phyloP scores from a whole-genome alignment of 495 filamentous ascomycete species.

The Daldinia decipiens region DNA sequence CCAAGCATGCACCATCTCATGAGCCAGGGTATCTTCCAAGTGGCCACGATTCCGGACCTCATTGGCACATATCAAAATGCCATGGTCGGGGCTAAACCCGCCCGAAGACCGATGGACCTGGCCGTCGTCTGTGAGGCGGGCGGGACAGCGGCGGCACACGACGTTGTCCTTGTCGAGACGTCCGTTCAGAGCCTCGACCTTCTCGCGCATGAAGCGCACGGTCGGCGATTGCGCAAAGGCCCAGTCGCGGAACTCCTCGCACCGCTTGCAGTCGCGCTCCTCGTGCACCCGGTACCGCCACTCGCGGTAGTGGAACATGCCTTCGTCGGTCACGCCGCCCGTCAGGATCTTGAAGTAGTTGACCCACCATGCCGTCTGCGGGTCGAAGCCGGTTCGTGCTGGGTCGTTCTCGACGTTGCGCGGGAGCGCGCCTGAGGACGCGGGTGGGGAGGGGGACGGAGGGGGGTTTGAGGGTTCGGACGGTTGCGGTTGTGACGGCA shows the following conservation, averaged over 20 bases:
- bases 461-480: slow-evolving; percentile 18
- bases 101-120: slow-evolving; percentile 65
- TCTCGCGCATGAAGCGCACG: slow-evolving; percentile 83
- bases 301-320: slow-evolving; percentile 74
- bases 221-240: slow-evolving; percentile 83
- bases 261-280: slow-evolving; percentile 75
- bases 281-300: slow-evolving; percentile 74
- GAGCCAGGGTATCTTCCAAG: slow-evolving; percentile 91
- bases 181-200: slow-evolving; percentile 79
- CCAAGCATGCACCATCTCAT: slow-evolving; percentile 98
- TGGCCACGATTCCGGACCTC: slow-evolving; percentile 76
- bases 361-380: slow-evolving; percentile 70
- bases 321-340: slow-evolving; percentile 73
- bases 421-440: slow-evolving; percentile 28
- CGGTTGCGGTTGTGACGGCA: slow-evolving; percentile 40
- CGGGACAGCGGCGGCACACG: slow-evolving; percentile 78
- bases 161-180: slow-evolving; percentile 78
- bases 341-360: slow-evolving; percentile 83
- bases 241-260: slow-evolving; percentile 81
- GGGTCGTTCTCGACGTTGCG: slow-evolving; percentile 60
- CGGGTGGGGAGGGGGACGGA: neutral
- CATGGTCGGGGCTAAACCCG: slow-evolving; percentile 84
- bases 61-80: slow-evolving; percentile 92
- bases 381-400: slow-evolving; percentile 69
- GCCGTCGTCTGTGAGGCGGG: slow-evolving; percentile 56